Conservation (phyloP, 169 alveolate species). For the Cryptosporidium meleagridis region DNA sequence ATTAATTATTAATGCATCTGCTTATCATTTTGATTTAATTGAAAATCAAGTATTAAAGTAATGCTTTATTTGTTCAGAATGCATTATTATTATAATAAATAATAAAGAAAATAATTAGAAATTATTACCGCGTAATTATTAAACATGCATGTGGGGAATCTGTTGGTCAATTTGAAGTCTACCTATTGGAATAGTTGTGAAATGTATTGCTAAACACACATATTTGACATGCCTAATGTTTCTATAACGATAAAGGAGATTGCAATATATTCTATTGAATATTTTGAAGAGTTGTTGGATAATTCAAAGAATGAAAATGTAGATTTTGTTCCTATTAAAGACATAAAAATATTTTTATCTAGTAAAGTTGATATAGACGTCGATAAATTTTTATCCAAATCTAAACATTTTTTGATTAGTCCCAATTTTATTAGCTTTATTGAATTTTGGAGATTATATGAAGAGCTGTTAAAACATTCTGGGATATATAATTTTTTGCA, state of each 20-base stretch:
- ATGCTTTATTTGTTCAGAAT: neutral
- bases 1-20: neutral
- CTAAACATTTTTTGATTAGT: neutral
- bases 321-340: constrained; percentile 18
- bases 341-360: neutral
- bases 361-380: neutral
- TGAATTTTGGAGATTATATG: constrained; percentile 60
- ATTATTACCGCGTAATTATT: constrained; percentile 25
- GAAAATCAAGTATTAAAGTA: neutral
- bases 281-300: constrained; percentile 15
- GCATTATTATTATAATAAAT: neutral
- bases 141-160: constrained; percentile 65
- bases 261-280: constrained; percentile 30
- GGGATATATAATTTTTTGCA: neutral
- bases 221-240: constrained; percentile 54
- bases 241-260: constrained; percentile 16
- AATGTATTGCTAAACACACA: neutral
- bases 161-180: neutral
- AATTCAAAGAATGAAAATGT: constrained; percentile 1
- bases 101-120: neutral
- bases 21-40: neutral
- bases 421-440: constrained; percentile 7
- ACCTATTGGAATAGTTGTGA: neutral
- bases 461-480: constrained; percentile 1
- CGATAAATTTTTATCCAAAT: neutral